Evolutionary conservation across 1,284 basidiomycete species (phyloP), one percentile per base, ranked within the genome.

Genomic region (Stygiomarasmius scandens): DNA sequence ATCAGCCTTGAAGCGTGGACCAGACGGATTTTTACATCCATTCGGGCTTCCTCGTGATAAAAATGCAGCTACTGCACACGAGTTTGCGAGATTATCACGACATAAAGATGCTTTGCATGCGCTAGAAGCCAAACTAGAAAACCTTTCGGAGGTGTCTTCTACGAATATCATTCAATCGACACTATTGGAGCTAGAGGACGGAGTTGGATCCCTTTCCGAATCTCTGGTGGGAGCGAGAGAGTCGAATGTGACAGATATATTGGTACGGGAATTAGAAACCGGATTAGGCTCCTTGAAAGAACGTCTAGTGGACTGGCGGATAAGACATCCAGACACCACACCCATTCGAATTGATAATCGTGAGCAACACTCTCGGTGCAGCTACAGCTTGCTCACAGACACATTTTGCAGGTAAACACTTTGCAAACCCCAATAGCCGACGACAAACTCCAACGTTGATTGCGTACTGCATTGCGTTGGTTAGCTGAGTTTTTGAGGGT

Each of bases 311-410:
- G 29, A 19, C 24, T 51, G 49, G 49, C 22, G 49, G 11, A 14
- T 36, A 16, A 20, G 38, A 24, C 38, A 51, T 36, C 49, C 49
- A 16, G 49, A 51, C 24, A 22, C 32, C 20, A 36, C 49, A n/a
- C 49, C 49, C 20, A 27, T 51, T 32, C 32, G 38, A n/a, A 51
- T 51, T 27, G 29, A 52, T 52, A 52, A 52, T 20, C 8, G 50
- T 52, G 32, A 52, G 50, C 41, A 3, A 12, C 24, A 20, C 12
- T 52, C 3, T 10, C 8, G 25, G 20, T 41, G 8, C 6, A 6
- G 38, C n/a, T 41, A 16, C n/a, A 16, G 4, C 38, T 41, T 5
- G n/a, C n/a, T n/a, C n/a, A n/a, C 5, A 9, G 8, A 4, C 38
- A 32, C 12, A 12, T 41, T 5, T 41, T 8, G 11, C 38, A 41